phyloP scores from a whole-genome alignment of 495 filamentous ascomycete species.

The Podospora pseudocomata region DNA sequence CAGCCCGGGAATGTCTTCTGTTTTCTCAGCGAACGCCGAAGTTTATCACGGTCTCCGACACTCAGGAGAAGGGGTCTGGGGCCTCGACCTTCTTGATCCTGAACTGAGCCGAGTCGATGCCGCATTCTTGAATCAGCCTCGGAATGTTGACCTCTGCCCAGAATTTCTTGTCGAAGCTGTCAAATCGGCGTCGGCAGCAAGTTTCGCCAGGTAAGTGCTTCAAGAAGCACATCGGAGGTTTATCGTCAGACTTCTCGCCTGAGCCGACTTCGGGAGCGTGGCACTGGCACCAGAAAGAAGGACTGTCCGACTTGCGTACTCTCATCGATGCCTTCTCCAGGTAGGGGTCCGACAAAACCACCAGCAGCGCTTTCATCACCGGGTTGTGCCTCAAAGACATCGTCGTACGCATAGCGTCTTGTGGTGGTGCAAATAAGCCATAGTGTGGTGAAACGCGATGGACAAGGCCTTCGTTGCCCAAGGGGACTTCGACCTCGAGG shows the following conservation, averaged over 20 bases:
- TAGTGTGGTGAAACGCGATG: too few species aligned
- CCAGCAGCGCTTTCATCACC: conserved; percentile 31
- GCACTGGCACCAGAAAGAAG: conserved; percentile 30
- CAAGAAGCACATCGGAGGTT: neutral
- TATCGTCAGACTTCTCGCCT: neutral
- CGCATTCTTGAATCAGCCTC: conserved; percentile 12
- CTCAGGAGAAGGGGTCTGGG: neutral
- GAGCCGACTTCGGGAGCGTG: conserved; percentile 12
- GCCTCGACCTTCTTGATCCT: conserved; percentile 12
- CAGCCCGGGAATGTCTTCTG: conserved; percentile 1
- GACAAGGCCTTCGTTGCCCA: too few species aligned
- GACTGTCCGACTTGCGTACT: conserved; percentile 24
- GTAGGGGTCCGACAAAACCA: conserved; percentile 32
- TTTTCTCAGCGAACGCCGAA: neutral
- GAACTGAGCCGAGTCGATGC: conserved; percentile 17
- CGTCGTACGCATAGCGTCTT: conserved; percentile 9
- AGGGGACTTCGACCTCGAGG: conserved; percentile 20
- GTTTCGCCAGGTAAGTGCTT: neutral
- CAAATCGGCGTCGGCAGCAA: neutral
- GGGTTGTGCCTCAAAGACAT: conserved; percentile 16
- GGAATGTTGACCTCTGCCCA: conserved; percentile 17
- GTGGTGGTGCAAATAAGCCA: neutral
- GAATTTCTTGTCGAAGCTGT: neutral
- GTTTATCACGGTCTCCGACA: neutral
- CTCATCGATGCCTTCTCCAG: conserved; percentile 26